Percentiles rank a stretch among this genome's conserved stretches.
phyloP scores from a whole-genome alignment of 179 eudicot genomes.

The Camellia oleifera region DNA sequence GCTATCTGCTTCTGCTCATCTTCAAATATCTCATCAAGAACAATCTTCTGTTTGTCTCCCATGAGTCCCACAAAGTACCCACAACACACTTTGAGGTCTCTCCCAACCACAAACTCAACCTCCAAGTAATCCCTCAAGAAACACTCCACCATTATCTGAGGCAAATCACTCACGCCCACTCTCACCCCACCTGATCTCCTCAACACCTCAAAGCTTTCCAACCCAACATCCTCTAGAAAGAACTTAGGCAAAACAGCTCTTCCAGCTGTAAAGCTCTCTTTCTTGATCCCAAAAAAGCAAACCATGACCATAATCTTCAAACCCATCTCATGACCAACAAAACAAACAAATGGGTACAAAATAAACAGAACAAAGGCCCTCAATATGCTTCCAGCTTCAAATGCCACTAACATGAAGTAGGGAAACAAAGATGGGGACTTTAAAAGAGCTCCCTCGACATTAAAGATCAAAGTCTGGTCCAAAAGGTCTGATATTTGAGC shows the following conservation, averaged over 20 bases:
- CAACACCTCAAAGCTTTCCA: constrained; percentile 55
- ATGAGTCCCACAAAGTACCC: constrained; percentile 57
- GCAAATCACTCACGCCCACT: constrained; percentile 57
- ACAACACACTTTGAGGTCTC: constrained; percentile 42
- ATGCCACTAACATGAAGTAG: constrained; percentile 75
- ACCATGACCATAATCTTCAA: constrained; percentile 58
- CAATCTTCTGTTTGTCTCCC: constrained; percentile 31
- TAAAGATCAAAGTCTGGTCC: constrained; percentile 42
- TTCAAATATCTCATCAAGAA: constrained; percentile 20
- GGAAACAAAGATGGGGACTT: constrained; percentile 55
- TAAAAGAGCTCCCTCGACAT: constrained; percentile 56
- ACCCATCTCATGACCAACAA: constrained; percentile 36
- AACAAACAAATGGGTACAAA: constrained; percentile 52
- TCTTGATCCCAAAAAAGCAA: constrained; percentile 56
- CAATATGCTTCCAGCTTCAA: constrained; percentile 61
- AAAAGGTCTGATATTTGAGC: constrained; percentile 10
- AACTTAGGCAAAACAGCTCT: constrained; percentile 66
- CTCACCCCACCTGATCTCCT: constrained; percentile 34
- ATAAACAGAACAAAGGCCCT: constrained; percentile 52
- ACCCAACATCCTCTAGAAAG: constrained; percentile 63
- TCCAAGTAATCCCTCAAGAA: constrained; percentile 63
- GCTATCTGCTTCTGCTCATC: constrained; percentile 13
- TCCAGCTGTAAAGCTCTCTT: constrained; percentile 45
- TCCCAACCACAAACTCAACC: constrained; percentile 58
- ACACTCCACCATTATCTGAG: constrained; percentile 62